Evolutionary conservation across 129 eudicot genomes (phyloP), one percentile per base, ranked within the genome.

Genomic region (Tagetes erecta): DNA sequence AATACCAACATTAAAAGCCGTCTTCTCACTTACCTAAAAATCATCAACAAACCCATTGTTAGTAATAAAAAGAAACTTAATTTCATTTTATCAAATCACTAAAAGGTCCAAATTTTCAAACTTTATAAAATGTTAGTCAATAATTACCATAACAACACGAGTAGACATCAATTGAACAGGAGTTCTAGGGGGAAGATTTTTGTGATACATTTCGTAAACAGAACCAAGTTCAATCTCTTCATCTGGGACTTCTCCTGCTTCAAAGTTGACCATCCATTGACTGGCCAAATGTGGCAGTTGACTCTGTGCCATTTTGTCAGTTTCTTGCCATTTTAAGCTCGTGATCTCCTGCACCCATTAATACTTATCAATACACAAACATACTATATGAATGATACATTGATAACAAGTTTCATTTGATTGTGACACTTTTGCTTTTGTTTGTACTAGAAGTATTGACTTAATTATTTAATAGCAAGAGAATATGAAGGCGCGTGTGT

Each of bases 21-120:
- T 95, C 84, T 82, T 89, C 87, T 88, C 88, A 45, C 86, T 85
- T 78, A 95, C 99, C 99, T 95, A 75, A 68, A 88, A 72, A 42
- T 37, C 64, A 73, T 72, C 75, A 69, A 58, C 63, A 60, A 53
- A 33, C 59, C 51, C 42, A 13, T 64, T 6, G 3, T 3, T 20
- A 39, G 7, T 6, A 20, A 20, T 20, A 20, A 20, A 20, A 20
- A 20, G 27, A 20, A 20, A 20, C 27, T 20, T 20, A 20, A 20
- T 20, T 20, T 20, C 27, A 20, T 20, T 20, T 20, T 20, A 20
- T 20, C 27, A 20, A 20, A 49, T 46, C 73, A 49, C 10, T 56
- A 39, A 40, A 63, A 13, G 45, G 67, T 27, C 1, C 13, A 20
- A 20, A 20, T 20, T 31, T 38, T 11, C 5, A 6, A 33, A 40